Conservation (phyloP, 768 basidiomycete genomes). For the Butyriboletus loyo region DNA sequence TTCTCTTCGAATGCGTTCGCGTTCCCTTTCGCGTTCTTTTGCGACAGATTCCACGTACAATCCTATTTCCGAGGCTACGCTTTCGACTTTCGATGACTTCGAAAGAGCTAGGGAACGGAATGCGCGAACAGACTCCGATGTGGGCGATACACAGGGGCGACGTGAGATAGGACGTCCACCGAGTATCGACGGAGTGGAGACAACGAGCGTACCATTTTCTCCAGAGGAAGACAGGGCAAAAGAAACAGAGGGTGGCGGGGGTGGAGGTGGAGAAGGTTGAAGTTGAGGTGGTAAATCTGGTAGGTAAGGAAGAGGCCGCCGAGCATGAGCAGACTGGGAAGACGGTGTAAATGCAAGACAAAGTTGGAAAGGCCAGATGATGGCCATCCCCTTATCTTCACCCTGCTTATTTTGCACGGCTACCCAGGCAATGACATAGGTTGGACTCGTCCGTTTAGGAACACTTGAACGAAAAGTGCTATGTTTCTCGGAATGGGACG, state of each 20-base stretch:
- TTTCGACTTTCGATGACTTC: constrained; percentile 46
- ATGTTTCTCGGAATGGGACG: constrained; percentile 19
- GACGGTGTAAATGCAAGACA: constrained; percentile 46
- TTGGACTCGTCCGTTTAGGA: constrained; percentile 18
- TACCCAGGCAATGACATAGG: constrained; percentile 70
- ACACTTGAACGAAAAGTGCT: constrained; percentile 18
- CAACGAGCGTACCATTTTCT: neutral
- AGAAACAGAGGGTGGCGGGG: constrained; percentile 33
- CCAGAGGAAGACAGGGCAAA: constrained; percentile 20
- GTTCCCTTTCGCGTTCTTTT: constrained; percentile 73
- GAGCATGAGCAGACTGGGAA: constrained; percentile 35
- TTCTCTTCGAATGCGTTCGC: constrained; percentile 68
- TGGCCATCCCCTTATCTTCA: constrained; percentile 73
- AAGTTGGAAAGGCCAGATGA: constrained; percentile 68
- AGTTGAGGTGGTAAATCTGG: constrained; percentile 65
- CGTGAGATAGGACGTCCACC: constrained; percentile 30
- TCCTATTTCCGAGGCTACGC: constrained; percentile 59
- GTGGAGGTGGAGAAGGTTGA: constrained; percentile 49
- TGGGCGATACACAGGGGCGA: constrained; percentile 35
- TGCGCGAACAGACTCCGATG: constrained; percentile 37
- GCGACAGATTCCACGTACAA: constrained; percentile 73
- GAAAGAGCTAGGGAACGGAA: constrained; percentile 54
- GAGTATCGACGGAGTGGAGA: constrained; percentile 10
- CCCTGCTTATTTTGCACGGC: constrained; percentile 74
- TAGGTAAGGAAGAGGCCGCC: constrained; percentile 48